Base-by-base conservation (phyloP, 2,329 filamentous ascomycete genomes). In the Elsinoe australis region DNA sequence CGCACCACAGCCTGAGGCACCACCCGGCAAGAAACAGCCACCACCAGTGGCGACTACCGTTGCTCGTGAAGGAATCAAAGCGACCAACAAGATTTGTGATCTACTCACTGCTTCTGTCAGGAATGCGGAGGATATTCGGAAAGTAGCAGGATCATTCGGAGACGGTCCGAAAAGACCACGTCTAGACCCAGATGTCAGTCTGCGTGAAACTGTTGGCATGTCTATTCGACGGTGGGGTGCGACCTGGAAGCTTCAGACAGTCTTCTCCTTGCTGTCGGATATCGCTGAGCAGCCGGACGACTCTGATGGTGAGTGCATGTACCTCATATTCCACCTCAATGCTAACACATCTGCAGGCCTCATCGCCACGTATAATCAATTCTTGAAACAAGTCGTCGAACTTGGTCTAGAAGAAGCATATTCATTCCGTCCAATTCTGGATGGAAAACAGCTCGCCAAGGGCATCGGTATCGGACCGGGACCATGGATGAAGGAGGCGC, bases 401-500 rank as follows among this genome's bases (percentile, higher is more conserved):
- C 64, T 75, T 22, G 60, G 69, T n/a, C 61, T 83, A 12, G 64
- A 71, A 19, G 71, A 76, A 7, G 74, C 68, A 4, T 66, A 70
- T 55, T 62, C 61, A 4, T 62, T 74, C 53, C 73, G 67, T 56
- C 68, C 71, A 10, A 63, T 76, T 3, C 57, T 94, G 26, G 85
- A 94, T 59, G 90, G 92, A 12, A 83, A 77, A 31, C 71, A 82
- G 46, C 74, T 96, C 15, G 77, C 80, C 14, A 74, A 80, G 53
- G 79, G 77, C 3, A 71, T 96, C 3, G 69, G 67, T 14, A 78
- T 75, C 0, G 80, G 79, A 53, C 82, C 85, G 0, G 87, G 87
- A 1, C 80, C 73, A n/a, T 96, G 90, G 90, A 84, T 94, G 75
- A 79, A 79, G 47, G 73, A 75, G 36, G 88, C 88, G 3, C 68